These are phyloP conservation scores for Elongisporangium undulatum DNA, from an alignment of 352 stramenopile species.

Conservation along the genomic window DNA sequence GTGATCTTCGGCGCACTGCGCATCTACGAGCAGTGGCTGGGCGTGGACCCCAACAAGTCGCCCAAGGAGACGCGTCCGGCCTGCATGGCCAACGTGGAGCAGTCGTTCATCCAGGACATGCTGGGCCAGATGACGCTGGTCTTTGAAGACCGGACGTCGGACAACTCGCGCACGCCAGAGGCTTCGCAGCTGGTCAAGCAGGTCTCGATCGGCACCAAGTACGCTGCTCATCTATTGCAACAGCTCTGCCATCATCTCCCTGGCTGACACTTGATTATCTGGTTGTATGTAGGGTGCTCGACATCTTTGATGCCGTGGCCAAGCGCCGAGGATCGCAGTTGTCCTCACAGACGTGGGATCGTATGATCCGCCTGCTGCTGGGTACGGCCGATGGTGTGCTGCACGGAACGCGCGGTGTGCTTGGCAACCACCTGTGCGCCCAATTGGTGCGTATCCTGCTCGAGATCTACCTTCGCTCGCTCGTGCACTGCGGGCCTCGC, in stretches of 20 bases:
- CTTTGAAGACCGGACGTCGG: conserved; percentile 69
- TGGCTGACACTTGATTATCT: not conserved
- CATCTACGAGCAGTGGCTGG: conserved; percentile 84
- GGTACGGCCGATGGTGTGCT: conserved; percentile 72
- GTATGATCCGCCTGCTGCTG: conserved; percentile 74
- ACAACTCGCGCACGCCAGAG: conserved; percentile 19
- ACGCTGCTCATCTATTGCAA: conserved; percentile 10
- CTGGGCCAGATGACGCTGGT: conserved; percentile 86
- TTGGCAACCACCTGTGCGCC: conserved; percentile 73
- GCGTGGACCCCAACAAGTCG: conserved; percentile 32
- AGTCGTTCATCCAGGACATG: conserved; percentile 85
- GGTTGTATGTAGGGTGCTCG: conserved; percentile 51
- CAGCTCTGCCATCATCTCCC: not conserved
- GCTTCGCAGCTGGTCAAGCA: conserved; percentile 51
- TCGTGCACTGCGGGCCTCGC: conserved; percentile 60
- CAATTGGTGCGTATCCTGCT: conserved; percentile 75
- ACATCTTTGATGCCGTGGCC: conserved; percentile 71
- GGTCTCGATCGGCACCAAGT: conserved; percentile 67
- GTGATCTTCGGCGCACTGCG: conserved; percentile 70
- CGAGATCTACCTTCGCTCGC: conserved; percentile 71
- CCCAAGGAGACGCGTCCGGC: conserved; percentile 47
- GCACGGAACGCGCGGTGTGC: conserved; percentile 63
- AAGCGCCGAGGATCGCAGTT: conserved; percentile 59
- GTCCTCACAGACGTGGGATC: conserved; percentile 77
- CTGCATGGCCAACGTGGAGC: conserved; percentile 82